Base-by-base conservation (phyloP, 2,329 filamentous ascomycete genomes). In the Pseudogymnoascus sp. region DNA sequence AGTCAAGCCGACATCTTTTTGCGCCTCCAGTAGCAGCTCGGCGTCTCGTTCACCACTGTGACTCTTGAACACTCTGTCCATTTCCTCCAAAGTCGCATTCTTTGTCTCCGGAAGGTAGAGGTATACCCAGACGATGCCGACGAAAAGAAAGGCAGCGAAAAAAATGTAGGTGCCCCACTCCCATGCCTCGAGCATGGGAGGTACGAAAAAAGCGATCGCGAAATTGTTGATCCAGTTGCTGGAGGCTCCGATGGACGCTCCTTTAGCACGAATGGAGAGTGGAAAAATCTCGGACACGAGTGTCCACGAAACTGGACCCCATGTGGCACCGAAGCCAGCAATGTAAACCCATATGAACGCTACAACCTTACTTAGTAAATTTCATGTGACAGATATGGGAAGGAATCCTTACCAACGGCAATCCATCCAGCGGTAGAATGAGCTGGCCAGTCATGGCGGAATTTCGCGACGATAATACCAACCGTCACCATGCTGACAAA, bases 121-220 rank as follows among this genome's bases (percentile, higher is more conserved):
- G 68, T 75, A 82, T 1, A 81, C 76, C 70, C 79, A 83, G 3
- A 78, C 69, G 29, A 78, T 76, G 2, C 79, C 77, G 1, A 72
- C 69, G 3, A 77, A 73, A 51, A 81, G 78, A 62, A 82, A 77
- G 0, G 75, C 75, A 0, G 80, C 80, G 64, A 84, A 85, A 73
- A 85, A 83, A 65, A 84, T 80, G 67, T 83, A 85, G 0, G 81
- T 81, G 14, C 81, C 82, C 71, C 78, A 83, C n/a, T 75, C 68
- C 66, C 76, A 77, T 31, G 66, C 66, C 34, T 69, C 68, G 6
- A 77, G 68, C 74, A 78, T 81, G 8, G 76, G 73, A 2, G 77
- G 77, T 0, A 78, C 76, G 42, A 76, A 78, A 39, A 80, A 77
- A 3, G 77, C 78, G 11, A 81, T 76, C 62, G 76, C 74, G 45